Conservation (phyloP, 768 basidiomycete species). For the Mrakia hoshinonis region DNA sequence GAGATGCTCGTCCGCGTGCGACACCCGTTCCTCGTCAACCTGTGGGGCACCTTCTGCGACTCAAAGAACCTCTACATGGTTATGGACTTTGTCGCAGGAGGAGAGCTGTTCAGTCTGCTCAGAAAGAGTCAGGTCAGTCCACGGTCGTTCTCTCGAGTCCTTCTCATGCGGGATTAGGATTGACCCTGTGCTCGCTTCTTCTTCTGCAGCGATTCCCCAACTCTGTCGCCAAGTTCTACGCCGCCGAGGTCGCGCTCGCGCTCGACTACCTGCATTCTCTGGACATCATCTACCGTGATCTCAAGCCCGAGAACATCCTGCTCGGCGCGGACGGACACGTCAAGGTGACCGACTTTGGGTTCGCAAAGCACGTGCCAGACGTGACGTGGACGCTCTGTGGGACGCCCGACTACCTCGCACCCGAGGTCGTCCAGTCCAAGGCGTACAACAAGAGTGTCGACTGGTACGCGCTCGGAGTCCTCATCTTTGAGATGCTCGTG, state of each 20-base stretch:
- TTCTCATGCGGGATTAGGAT: neutral
- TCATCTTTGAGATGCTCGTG: slow-evolving; percentile 44
- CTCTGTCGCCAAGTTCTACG: slow-evolving; percentile 44
- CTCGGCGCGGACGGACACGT: slow-evolving; percentile 91
- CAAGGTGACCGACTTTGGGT: slow-evolving; percentile 94
- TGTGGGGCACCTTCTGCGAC: slow-evolving; percentile 65
- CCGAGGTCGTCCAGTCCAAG: slow-evolving; percentile 43
- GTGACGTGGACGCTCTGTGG: slow-evolving; percentile 44
- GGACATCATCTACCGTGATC: slow-evolving; percentile 43
- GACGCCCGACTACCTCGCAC: slow-evolving; percentile 43
- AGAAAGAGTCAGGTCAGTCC: slow-evolving; percentile 72
- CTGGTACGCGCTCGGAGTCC: slow-evolving; percentile 43
- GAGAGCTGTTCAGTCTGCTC: slow-evolving; percentile 64
- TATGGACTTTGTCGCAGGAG: slow-evolving; percentile 44
- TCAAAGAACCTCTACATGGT: slow-evolving; percentile 43
- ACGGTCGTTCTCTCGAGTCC: neutral
- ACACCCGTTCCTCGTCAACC: slow-evolving; percentile 69
- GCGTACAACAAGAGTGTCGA: slow-evolving; percentile 44
- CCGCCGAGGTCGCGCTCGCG: slow-evolving; percentile 43
- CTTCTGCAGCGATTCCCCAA: slow-evolving; percentile 41
- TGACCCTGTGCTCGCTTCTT: neutral
- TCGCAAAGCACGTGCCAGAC: slow-evolving; percentile 43
- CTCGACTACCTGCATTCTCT: slow-evolving; percentile 43
- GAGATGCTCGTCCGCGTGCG: slow-evolving; percentile 43
- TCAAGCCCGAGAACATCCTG: slow-evolving; percentile 61